Percentiles rank a stretch among this genome's conserved stretches.
phyloP scores from a whole-genome alignment of 768 basidiomycete species.

The Mycena metata region DNA sequence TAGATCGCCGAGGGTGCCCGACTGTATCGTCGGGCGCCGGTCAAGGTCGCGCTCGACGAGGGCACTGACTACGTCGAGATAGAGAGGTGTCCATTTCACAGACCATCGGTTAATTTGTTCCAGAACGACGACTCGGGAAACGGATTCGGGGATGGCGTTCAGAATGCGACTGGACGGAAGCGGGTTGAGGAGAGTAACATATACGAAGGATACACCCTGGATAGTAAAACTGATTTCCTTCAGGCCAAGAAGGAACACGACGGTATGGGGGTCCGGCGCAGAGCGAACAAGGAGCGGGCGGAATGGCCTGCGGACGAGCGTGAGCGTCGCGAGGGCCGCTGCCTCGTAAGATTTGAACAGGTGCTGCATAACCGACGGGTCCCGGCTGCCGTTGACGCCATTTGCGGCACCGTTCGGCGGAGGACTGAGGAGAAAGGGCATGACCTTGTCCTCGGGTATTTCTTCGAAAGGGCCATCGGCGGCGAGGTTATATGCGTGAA shows the following conservation, averaged over 20 bases:
- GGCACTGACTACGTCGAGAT: constrained; percentile 82
- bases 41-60: constrained; percentile 71
- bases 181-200: constrained; percentile 78
- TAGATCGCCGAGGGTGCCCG: constrained; percentile 70
- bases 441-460: constrained; percentile 70
- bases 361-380: constrained; percentile 26
- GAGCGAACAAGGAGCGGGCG: constrained; percentile 68
- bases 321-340: constrained; percentile 74
- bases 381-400: constrained; percentile 33
- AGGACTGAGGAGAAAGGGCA: constrained; percentile 67
- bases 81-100: constrained; percentile 91
- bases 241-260: constrained; percentile 80
- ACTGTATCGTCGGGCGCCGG: constrained; percentile 68
- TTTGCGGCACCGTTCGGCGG: constrained; percentile 33
- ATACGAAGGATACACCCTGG: constrained; percentile 74
- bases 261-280: constrained; percentile 69
- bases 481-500: constrained; percentile 82
- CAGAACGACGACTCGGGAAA: constrained; percentile 79
- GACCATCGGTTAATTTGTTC: constrained; percentile 84
- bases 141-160: constrained; percentile 70
- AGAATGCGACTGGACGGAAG: constrained; percentile 73
- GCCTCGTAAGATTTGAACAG: constrained; percentile 76
- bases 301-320: constrained; percentile 72
- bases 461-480: constrained; percentile 60
- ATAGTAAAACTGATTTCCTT: constrained; percentile 57